Percentiles rank a stretch among this genome's conserved stretches.
phyloP scores from a whole-genome alignment of 805 yeast species.

The Trichomonascus vanleenenianus region DNA sequence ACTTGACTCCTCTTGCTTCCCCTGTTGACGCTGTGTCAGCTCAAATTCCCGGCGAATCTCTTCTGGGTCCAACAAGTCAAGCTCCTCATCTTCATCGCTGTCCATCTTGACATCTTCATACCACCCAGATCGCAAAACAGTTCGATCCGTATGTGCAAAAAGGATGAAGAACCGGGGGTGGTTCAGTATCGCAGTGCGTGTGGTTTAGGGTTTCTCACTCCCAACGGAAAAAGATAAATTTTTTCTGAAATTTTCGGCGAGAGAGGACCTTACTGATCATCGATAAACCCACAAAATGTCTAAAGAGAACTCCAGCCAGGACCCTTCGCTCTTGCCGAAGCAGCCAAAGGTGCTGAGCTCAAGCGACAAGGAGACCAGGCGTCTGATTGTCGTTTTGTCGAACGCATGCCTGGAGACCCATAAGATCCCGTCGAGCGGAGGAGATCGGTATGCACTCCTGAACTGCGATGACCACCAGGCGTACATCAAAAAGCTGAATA shows the following conservation, averaged over 20 bases:
- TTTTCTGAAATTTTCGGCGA: background rate
- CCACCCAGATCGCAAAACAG: no score
- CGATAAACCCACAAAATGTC: background rate
- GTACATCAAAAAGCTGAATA: conserved; percentile 84
- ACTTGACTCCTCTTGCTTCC: conserved; percentile 17
- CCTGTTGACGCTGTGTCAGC: conserved; percentile 7
- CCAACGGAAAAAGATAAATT: background rate
- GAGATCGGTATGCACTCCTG: conserved; percentile 85
- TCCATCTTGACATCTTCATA: no score
- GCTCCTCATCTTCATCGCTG: no score
- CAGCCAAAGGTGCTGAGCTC: conserved; percentile 78
- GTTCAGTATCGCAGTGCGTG: no score
- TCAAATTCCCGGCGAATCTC: conserved; percentile 27
- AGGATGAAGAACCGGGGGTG: no score
- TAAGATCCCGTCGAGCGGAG: conserved; percentile 68
- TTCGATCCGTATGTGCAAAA: no score
- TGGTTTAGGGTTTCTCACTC: no score
- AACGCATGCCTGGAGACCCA: conserved; percentile 96
- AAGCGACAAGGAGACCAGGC: conserved; percentile 75
- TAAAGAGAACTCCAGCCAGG: conserved; percentile 15
- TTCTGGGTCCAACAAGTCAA: conserved; percentile 26
- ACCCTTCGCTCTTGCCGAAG: conserved; percentile 76
- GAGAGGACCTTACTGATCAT: background rate
- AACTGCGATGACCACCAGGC: conserved; percentile 99
- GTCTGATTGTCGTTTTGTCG: conserved; percentile 89